Base-by-base conservation (phyloP, 2,329 filamentous ascomycete genomes). In the Trichoderma oligosporum region DNA sequence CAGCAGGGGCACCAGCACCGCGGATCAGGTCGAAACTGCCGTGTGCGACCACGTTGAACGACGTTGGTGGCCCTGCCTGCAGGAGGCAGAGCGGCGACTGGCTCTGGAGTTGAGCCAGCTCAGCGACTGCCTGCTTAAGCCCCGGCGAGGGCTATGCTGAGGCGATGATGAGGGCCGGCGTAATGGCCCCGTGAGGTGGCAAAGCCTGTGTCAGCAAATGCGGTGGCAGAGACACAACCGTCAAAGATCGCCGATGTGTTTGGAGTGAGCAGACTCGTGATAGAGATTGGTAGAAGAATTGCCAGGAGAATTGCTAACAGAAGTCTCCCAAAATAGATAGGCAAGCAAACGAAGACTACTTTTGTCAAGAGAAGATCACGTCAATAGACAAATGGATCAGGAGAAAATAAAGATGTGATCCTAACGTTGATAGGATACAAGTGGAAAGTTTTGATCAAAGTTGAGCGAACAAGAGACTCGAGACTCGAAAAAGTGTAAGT, bases 31-130 rank as follows among this genome's bases (percentile, higher is more conserved):
- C 65, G 60, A 69, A 62, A 54, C 63, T 62, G 63, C 63, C 63
- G 61, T 66, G 65, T 60, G 61, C 48, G 56, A 64, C 62, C 61
- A 62, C 64, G 64, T 65, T 64, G 64, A 69, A 70, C 42, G 66
- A 61, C 51, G 66, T 61, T 61, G 68, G 61, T 62, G 68, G 69
- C 70, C 72, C 72, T 71, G 72, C 70, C 71, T 68, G 70, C 66
- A 70, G 67, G 62, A 74, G 71, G 71, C 71, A 74, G 72, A 74
- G 67, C 63, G 70, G 66, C 61, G 70, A 65, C 66, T 72, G 70
- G 66, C 68, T 73, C 70, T 72, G 71, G 69, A 74, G 66, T 74
- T 74, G 71, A 71, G 71, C 72, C 72, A 74, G 70, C 62, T 70
- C 68, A 65, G 68, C 71, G 68, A 67, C 66, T 67, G 62, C 46